Percentiles rank a stretch among this genome's conserved stretches.
Evolutionary conservation across 305 asterid species (phyloP).

Genomic region (Fraxinus sp.): DNA sequence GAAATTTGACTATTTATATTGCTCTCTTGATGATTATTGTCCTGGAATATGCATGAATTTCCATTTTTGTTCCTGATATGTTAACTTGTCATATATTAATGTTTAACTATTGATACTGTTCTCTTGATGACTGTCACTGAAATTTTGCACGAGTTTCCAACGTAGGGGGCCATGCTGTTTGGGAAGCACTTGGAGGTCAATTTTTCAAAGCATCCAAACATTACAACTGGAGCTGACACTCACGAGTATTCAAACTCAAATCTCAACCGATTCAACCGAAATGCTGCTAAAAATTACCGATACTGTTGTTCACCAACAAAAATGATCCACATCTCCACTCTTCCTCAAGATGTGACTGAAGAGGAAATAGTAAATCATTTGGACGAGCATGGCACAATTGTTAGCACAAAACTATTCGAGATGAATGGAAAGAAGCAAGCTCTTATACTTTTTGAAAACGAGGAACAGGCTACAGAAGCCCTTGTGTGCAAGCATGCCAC

Average conservation of each 20-base stretch:
- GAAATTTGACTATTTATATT: not conserved
- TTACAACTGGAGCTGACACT: conserved; percentile 84
- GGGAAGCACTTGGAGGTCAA: conserved; percentile 95
- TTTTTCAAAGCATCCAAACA: conserved; percentile 78
- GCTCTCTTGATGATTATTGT: not conserved
- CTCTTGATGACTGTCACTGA: not conserved
- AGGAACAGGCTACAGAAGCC: conserved; percentile 96
- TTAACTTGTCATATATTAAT: not conserved
- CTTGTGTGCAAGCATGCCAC: conserved; percentile 97
- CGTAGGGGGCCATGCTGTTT: conserved; percentile 79
- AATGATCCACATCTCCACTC: conserved; percentile 92
- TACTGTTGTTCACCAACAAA: conserved; percentile 97
- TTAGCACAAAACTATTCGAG: conserved; percentile 73
- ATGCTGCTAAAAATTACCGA: conserved; percentile 91
- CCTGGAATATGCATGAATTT: not conserved
- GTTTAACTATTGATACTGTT: not conserved
- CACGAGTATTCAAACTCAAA: conserved; percentile 93
- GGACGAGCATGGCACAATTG: conserved; percentile 81
- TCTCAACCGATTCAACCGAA: conserved; percentile 91
- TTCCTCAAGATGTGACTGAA: conserved; percentile 79
- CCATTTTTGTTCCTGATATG: not conserved
- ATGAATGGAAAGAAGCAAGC: conserved; percentile 98
- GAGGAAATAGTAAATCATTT: conserved; percentile 69
- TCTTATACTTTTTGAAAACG: conserved; percentile 79
- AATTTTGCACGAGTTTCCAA: conserved; percentile 2